Evolutionary conservation across 106 monocot species (phyloP).

Genomic region (Cymbidium sinense): DNA sequence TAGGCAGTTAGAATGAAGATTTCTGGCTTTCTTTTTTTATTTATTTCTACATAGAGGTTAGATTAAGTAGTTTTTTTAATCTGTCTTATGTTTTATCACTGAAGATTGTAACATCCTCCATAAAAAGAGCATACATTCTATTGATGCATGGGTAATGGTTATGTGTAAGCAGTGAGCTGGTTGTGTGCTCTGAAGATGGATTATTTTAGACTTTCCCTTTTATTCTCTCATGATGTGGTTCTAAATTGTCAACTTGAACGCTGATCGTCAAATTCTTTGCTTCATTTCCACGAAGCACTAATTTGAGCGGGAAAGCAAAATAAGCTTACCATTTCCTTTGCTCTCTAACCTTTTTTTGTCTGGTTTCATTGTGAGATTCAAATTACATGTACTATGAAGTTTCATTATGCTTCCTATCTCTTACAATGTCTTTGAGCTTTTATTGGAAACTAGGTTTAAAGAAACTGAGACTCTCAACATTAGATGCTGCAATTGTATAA

Average conservation of each 20-base stretch:
- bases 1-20: too few species aligned
- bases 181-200: too few species aligned
- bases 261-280: not conserved
- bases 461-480: constrained; percentile 80
- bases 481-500: constrained; percentile 86
- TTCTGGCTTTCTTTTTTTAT: too few species aligned
- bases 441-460: constrained; percentile 44
- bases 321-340: too few species aligned
- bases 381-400: not conserved
- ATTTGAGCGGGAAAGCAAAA: not conserved
- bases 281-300: not conserved
- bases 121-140: too few species aligned
- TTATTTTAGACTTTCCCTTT: not conserved
- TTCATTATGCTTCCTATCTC: not conserved
- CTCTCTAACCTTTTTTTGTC: not conserved
- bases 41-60: too few species aligned
- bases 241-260: not conserved
- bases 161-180: not conserved
- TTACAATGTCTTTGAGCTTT: not conserved
- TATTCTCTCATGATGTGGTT: not conserved
- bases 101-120: too few species aligned
- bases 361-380: not conserved
- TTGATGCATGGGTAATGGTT: too few species aligned
- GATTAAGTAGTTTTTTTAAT: too few species aligned
- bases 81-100: too few species aligned